Percentiles rank a stretch among this genome's conserved stretches.
Evolutionary conservation across 2,329 filamentous ascomycete species (phyloP).

Genomic region (Albophoma yamanashiensis): DNA sequence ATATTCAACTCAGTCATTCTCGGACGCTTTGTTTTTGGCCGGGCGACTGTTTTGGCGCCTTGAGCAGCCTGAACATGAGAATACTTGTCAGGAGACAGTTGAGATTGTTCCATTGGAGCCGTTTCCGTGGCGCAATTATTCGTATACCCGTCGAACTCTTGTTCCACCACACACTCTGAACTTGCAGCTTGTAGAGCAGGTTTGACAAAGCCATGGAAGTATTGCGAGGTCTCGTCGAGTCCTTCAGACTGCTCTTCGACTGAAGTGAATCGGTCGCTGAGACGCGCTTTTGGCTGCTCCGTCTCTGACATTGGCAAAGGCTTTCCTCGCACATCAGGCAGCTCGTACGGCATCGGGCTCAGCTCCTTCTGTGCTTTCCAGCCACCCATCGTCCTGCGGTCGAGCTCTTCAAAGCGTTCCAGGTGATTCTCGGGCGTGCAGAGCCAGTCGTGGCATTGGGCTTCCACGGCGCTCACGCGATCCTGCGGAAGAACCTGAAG

Average conservation of each 20-base stretch:
- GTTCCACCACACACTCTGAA: neutral
- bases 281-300: neutral
- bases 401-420: slow-evolving; percentile 20
- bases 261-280: neutral
- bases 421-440: slow-evolving; percentile 18
- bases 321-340: slow-evolving; percentile 14
- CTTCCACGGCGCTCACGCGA: slow-evolving; percentile 17
- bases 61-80: neutral
- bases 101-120: neutral
- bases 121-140: neutral
- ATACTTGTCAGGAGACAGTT: neutral
- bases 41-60: neutral
- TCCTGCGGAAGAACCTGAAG: slow-evolving; percentile 14
- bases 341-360: slow-evolving; percentile 21
- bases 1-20: slow-evolving; percentile 5
- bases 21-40: slow-evolving; percentile 5
- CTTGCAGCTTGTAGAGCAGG: neutral
- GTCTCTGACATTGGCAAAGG: neutral
- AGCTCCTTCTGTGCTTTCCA: slow-evolving; percentile 16
- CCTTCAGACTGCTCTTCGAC: neutral
- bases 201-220: neutral
- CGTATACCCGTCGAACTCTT: neutral
- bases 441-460: slow-evolving; percentile 22
- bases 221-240: neutral
- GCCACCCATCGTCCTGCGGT: slow-evolving; percentile 14